phyloP scores from a whole-genome alignment of 345 rosid genomes.

The Carallia pectinifolia region DNA sequence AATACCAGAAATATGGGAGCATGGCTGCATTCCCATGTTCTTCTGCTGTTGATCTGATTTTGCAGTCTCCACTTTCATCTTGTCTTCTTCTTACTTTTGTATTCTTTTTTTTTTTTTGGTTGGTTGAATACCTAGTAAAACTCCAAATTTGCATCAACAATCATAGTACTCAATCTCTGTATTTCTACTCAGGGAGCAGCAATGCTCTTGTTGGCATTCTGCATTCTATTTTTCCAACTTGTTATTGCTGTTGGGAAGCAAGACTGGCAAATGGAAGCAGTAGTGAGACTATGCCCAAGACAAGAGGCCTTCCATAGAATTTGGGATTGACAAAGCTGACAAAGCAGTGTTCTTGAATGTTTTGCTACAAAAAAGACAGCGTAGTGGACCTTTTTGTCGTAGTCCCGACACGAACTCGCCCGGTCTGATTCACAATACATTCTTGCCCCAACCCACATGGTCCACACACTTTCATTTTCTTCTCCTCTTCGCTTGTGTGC shows the following conservation, averaged over 20 bases:
- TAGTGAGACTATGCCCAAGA: constrained; percentile 32
- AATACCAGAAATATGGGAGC: constrained; percentile 73
- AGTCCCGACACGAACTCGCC: constrained; percentile 82
- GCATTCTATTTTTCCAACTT: not conserved
- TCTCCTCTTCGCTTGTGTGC: not conserved
- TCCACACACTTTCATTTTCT: constrained; percentile 57
- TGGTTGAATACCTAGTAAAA: no score
- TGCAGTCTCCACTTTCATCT: no score
- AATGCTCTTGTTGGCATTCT: constrained; percentile 4
- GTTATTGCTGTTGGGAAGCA: constrained; percentile 30
- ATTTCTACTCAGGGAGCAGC: not conserved
- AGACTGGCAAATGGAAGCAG: constrained; percentile 58
- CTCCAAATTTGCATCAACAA: no score
- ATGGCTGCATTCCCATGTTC: no score
- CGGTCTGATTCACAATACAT: constrained; percentile 84
- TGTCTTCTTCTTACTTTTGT: no score
- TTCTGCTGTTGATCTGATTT: no score
- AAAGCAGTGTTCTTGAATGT: constrained; percentile 71
- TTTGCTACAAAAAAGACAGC: constrained; percentile 91
- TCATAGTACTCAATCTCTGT: not conserved
- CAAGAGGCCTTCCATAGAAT: constrained; percentile 90
- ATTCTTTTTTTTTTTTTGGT: no score
- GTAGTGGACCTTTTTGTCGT: constrained; percentile 74
- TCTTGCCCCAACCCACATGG: constrained; percentile 55
- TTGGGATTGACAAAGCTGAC: constrained; percentile 64